Evolutionary conservation across 352 stramenopile species (phyloP).

Genomic region (Globisporangium middletonii): DNA sequence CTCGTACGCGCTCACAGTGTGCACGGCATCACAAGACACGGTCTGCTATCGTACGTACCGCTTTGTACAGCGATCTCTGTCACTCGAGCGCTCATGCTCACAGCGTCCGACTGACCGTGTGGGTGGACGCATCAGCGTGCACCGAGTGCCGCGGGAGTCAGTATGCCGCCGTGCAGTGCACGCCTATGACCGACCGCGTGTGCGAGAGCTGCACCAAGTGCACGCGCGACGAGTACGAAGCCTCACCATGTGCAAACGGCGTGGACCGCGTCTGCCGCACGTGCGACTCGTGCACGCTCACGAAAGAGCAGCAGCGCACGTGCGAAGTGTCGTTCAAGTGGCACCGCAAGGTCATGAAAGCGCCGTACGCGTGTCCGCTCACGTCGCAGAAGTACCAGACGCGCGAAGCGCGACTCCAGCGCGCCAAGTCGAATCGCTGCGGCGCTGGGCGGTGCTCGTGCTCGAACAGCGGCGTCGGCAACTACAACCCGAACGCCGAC

Average conservation of each 20-base stretch:
- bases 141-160: conserved; percentile 53
- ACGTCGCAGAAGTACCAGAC: conserved; percentile 48
- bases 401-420: conserved; percentile 52
- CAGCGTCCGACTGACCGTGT: background rate
- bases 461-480: conserved; percentile 52
- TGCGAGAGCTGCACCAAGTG: conserved; percentile 59
- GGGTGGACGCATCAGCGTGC: conserved; percentile 31
- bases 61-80: background rate
- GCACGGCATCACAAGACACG: conserved; percentile 48
- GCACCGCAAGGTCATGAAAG: conserved; percentile 53
- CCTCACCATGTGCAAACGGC: conserved; percentile 42
- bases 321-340: conserved; percentile 56
- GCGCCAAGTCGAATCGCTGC: conserved; percentile 63
- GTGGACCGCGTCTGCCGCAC: conserved; percentile 59
- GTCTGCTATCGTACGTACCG: conserved; percentile 57
- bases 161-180: conserved; percentile 38
- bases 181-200: conserved; percentile 48
- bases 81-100: too few species aligned
- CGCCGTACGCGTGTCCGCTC: conserved; percentile 62
- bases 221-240: conserved; percentile 67
- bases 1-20: conserved; percentile 42
- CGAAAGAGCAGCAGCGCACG: conserved; percentile 39
- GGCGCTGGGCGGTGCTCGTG: conserved; percentile 70
- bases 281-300: conserved; percentile 70
- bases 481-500: conserved; percentile 68